Evolutionary conservation across 768 basidiomycete species (phyloP), one percentile per base, ranked within the genome.

Genomic region (Lentinus brumalis): DNA sequence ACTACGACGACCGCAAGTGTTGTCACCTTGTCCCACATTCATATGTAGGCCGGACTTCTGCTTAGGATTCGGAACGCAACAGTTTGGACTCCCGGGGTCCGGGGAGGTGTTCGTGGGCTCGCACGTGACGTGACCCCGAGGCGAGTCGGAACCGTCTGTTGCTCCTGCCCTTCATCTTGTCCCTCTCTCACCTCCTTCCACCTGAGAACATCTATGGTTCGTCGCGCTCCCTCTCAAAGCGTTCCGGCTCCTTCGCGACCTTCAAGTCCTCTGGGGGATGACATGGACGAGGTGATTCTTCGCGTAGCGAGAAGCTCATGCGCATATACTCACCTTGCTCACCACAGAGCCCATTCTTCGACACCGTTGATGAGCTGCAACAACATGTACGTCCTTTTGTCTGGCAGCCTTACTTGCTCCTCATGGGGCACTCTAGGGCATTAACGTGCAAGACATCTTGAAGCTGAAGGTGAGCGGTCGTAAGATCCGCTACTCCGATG

Each of bases 391-490:
- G 81, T 55, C 11, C 14, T 39, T 21, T 35, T 54, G 52, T 26
- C 21, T 26, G 21, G 21, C 35, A 47, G 54, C 21, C 21, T 46
- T 2, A 21, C 32, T 12, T 60, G 30, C 56, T 44, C 46, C 59
- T 18, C 44, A 46, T 29, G 1, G 4, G 47, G 47, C 38, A 56
- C 30, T 42, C 8, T 66, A 96, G 94, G 94, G 95, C 14, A 96
- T 96, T 73, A 96, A 95, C 65, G 87, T 94, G 30, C 94, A 96
- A 78, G 96, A 98, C 71, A 97, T 98, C 58, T 73, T 89, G 53
- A 98, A 98, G 76, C 85, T 98, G 63, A 97, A 97, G 77, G 92
- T 87, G 49, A 56, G n/a, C n/a, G 16, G 4, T n/a, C 14, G 64
- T 2, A 18, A 12, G 70, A 74, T 42, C 60, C 44, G 32, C 45